Conservation (phyloP, 2,329 filamentous ascomycete genomes). For the Ophiostoma ulmi region DNA sequence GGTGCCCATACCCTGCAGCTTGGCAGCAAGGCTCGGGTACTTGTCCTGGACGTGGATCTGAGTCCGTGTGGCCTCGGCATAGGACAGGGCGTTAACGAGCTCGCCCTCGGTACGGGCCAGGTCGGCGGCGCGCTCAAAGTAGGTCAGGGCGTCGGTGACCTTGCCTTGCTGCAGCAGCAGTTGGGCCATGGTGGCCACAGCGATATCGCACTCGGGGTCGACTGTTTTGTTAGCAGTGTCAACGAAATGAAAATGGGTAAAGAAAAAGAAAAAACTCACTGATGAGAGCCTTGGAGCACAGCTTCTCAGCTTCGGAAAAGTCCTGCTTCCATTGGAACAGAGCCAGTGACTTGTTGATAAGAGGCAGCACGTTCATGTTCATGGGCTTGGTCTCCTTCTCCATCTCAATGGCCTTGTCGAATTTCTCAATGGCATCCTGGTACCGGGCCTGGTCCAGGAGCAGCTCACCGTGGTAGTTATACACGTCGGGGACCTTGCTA, state of each 20-base stretch:
- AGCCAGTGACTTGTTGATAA: conserved; percentile 97
- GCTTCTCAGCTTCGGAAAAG: conserved; percentile 86
- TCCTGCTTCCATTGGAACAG: conserved; percentile 99
- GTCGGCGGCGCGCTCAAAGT: conserved; percentile 95
- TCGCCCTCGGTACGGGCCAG: conserved; percentile 91
- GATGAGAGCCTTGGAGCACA: conserved; percentile 95
- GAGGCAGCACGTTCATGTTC: conserved; percentile 92
- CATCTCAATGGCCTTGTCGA: conserved; percentile 97
- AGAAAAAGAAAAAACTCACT: conserved; percentile 56
- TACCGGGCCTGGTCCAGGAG: conserved; percentile 95
- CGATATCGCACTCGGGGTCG: conserved; percentile 97
- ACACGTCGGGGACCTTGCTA: conserved; percentile 90
- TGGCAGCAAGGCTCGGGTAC: conserved; percentile 72
- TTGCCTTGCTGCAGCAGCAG: conserved; percentile 96
- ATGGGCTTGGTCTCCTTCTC: conserved; percentile 91
- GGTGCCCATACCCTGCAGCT: conserved; percentile 55
- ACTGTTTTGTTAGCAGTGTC: conserved; percentile 52
- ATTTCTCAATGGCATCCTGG: conserved; percentile 92
- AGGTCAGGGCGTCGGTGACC: conserved; percentile 87
- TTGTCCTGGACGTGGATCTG: conserved; percentile 89
- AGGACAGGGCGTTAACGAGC: conserved; percentile 92
- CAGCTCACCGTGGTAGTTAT: conserved; percentile 99
- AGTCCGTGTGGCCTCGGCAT: conserved; percentile 92
- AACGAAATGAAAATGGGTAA: conserved; percentile 1
- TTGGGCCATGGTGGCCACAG: conserved; percentile 97